Conservation (phyloP, 2,329 filamentous ascomycete genomes). For the Xylariomycetidae sp. region DNA sequence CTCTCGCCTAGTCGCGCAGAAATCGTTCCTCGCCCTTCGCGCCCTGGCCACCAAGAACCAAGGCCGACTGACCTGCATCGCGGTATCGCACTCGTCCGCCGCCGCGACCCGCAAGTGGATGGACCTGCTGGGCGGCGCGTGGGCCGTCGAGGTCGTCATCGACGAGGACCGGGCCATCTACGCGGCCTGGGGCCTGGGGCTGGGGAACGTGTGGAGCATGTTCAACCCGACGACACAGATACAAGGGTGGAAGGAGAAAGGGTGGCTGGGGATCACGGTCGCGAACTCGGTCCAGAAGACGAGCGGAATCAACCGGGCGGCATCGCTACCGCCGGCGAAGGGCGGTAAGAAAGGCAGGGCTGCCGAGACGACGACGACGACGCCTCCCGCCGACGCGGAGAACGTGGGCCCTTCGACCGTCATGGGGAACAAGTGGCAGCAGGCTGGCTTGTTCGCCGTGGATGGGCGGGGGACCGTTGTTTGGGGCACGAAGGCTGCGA, state of each 20-base stretch:
- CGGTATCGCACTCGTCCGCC: slow-evolving; percentile 54
- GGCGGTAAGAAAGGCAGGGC: slow-evolving; percentile 30
- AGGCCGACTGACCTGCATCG: slow-evolving; percentile 47
- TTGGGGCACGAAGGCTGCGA: slow-evolving; percentile 44
- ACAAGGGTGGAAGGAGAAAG: slow-evolving; percentile 49
- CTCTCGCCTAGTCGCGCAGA: slow-evolving; percentile 53
- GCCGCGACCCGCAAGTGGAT: slow-evolving; percentile 54
- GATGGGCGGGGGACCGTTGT: slow-evolving; percentile 45
- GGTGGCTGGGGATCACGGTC: slow-evolving; percentile 49
- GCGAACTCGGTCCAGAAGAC: slow-evolving; percentile 39
- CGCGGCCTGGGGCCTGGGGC: slow-evolving; percentile 54
- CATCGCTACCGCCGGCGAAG: slow-evolving; percentile 28
- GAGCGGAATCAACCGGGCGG: slow-evolving; percentile 22
- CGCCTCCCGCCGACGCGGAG: not conserved
- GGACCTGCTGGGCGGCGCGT: slow-evolving; percentile 52
- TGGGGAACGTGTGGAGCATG: slow-evolving; percentile 45
- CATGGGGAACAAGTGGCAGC: slow-evolving; percentile 54
- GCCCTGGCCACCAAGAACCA: slow-evolving; percentile 48
- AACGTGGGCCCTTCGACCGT: slow-evolving; percentile 35
- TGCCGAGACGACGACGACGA: not conserved
- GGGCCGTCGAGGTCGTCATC: slow-evolving; percentile 51
- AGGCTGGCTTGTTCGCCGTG: slow-evolving; percentile 47
- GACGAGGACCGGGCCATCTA: slow-evolving; percentile 55
- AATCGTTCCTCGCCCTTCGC: slow-evolving; percentile 53
- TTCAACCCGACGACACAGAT: slow-evolving; percentile 50